Conservation (phyloP, 441 rosid genomes). For the Jatropha multifida region DNA sequence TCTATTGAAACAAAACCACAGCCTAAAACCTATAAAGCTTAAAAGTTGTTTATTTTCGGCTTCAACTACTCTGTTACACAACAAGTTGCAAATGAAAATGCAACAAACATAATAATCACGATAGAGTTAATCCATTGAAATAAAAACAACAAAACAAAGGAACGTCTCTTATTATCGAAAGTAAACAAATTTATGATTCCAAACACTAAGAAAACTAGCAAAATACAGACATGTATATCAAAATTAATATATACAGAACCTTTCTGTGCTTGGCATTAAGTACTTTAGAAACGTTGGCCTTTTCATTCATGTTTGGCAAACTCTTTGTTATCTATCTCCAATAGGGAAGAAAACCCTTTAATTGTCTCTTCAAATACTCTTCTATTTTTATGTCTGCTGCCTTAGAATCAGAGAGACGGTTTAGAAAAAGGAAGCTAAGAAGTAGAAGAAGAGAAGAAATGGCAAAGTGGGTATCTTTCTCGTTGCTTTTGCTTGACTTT, state of each 20-base stretch:
- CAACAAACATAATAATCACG: background rate
- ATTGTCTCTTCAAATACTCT: background rate
- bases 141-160: background rate
- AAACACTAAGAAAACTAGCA: background rate
- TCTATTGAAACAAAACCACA: background rate
- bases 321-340: background rate
- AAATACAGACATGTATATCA: background rate
- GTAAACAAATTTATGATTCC: background rate
- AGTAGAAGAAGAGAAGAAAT: constrained; percentile 16
- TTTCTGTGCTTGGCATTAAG: constrained; percentile 61
- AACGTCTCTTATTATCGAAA: background rate
- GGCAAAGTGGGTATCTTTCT: constrained; percentile 35
- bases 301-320: constrained; percentile 51
- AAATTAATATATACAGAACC: constrained; percentile 25
- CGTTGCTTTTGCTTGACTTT: constrained; percentile 20
- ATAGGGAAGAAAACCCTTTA: constrained; percentile 2
- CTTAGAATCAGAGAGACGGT: constrained; percentile 24
- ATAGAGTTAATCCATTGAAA: background rate
- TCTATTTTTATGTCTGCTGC: background rate
- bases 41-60: background rate
- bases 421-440: constrained; percentile 10
- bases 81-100: background rate
- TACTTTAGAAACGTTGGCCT: constrained; percentile 64
- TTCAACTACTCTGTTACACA: background rate
- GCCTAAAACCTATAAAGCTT: background rate